Evolutionary conservation across 768 basidiomycete genomes (phyloP).

Genomic region (Lyophyllum semitale): DNA sequence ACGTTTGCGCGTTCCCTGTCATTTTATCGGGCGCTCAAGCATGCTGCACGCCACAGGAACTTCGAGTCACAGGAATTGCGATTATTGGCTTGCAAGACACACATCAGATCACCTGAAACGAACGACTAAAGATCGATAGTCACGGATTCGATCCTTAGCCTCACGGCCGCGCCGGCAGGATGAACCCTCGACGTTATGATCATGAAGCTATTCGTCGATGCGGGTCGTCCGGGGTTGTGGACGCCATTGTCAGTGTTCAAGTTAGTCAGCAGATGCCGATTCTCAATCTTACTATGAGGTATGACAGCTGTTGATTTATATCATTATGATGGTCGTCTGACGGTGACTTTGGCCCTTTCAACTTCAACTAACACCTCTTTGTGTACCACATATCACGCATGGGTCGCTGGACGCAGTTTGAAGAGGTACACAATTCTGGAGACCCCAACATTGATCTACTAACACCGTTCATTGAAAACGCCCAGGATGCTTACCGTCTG

Average conservation of each 20-base stretch:
- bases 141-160: neutral
- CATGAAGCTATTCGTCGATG: neutral
- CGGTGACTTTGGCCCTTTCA: neutral
- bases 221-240: neutral
- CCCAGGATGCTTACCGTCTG: conserved; percentile 39
- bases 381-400: conserved; percentile 13
- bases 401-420: conserved; percentile 32
- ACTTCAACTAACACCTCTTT: neutral
- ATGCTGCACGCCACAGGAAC: conserved; percentile 7
- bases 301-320: no score
- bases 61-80: no score
- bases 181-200: no score
- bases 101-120: neutral
- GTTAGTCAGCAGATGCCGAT: neutral
- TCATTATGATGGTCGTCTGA: neutral
- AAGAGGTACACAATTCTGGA: conserved; percentile 31
- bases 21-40: neutral
- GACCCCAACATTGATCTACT: neutral
- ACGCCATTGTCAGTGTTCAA: neutral
- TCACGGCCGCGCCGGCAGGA: neutral
- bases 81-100: neutral
- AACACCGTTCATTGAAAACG: neutral
- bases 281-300: no score
- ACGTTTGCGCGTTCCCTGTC: neutral
- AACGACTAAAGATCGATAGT: no score